A percentile compares a stretch with the other conserved stretches of the same genome.
phyloP scores from a whole-genome alignment of 2,329 filamentous ascomycete genomes.

The Hypoxylon sp. region DNA sequence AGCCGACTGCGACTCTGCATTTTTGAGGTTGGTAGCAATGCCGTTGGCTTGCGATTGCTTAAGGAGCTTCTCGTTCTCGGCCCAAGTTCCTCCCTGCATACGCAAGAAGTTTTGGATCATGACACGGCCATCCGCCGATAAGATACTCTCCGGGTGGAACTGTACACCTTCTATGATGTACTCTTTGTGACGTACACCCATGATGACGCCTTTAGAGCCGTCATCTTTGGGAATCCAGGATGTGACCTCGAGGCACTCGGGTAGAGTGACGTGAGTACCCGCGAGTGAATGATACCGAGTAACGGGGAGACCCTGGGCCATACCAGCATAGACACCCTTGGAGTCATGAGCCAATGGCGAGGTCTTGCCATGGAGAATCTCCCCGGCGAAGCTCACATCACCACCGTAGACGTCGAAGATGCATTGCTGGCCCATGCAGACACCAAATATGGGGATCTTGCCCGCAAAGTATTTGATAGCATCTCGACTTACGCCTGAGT shows the following conservation, averaged over 20 bases:
- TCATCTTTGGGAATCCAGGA: constrained; percentile 87
- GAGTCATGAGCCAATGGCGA: constrained; percentile 88
- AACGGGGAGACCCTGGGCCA: constrained; percentile 84
- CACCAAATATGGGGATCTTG: constrained; percentile 95
- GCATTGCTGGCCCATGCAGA: constrained; percentile 99
- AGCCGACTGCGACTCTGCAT: constrained; percentile 32
- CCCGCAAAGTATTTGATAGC: constrained; percentile 92
- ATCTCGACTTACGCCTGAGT: constrained; percentile 93
- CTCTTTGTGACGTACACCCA: constrained; percentile 95
- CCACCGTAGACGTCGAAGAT: constrained; percentile 96
- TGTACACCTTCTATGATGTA: constrained; percentile 95
- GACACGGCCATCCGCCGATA: constrained; percentile 85
- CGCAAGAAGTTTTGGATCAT: constrained; percentile 95
- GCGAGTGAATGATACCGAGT: constrained; percentile 97
- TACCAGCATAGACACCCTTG: constrained; percentile 89
- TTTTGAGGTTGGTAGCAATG: constrained; percentile 43
- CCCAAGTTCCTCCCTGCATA: constrained; percentile 92
- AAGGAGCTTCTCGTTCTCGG: constrained; percentile 74
- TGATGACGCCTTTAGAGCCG: constrained; percentile 86
- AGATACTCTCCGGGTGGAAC: constrained; percentile 96
- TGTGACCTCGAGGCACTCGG: constrained; percentile 85
- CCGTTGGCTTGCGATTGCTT: constrained; percentile 53
- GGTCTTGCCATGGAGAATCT: constrained; percentile 97
- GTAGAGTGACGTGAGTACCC: constrained; percentile 88
- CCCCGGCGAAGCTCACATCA: constrained; percentile 89